Conservation (phyloP, 2,329 filamentous ascomycete species). For the Penicillium glabrum region DNA sequence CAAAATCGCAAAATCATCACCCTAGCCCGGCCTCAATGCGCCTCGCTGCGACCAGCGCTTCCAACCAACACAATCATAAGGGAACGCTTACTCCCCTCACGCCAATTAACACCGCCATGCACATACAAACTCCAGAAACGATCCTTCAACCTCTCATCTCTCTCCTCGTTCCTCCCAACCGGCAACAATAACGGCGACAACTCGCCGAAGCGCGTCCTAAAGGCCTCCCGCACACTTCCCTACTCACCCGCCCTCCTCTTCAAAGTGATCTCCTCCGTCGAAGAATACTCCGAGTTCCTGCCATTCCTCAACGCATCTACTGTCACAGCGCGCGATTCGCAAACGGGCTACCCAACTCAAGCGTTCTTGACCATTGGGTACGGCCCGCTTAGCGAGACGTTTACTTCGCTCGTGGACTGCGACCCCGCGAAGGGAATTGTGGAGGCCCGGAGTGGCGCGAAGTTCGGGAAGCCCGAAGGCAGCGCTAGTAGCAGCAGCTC, state of each 20-base stretch:
- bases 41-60: not conserved
- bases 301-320: slow-evolving; percentile 79
- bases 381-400: slow-evolving; percentile 78
- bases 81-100: not conserved
- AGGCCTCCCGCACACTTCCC: slow-evolving; percentile 72
- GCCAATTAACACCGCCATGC: slow-evolving; percentile 2
- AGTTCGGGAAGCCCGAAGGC: slow-evolving; percentile 43
- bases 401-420: slow-evolving; percentile 78
- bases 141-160: slow-evolving; percentile 28
- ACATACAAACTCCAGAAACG: slow-evolving; percentile 3
- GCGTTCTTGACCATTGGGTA: slow-evolving; percentile 84
- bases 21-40: not conserved
- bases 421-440: slow-evolving; percentile 66
- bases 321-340: slow-evolving; percentile 71
- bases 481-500: slow-evolving; percentile 60
- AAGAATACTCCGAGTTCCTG: slow-evolving; percentile 82
- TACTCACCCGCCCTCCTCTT: slow-evolving; percentile 73
- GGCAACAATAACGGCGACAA: slow-evolving; percentile 22
- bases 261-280: slow-evolving; percentile 82
- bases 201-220: slow-evolving; percentile 63
- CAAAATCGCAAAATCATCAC: slow-evolving; percentile 11
- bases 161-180: slow-evolving; percentile 29
- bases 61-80: slow-evolving; percentile 1
- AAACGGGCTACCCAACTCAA: slow-evolving; percentile 59
- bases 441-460: slow-evolving; percentile 63